Conservation (phyloP, 305 asterid genomes). For the Rubia tinctorum region DNA sequence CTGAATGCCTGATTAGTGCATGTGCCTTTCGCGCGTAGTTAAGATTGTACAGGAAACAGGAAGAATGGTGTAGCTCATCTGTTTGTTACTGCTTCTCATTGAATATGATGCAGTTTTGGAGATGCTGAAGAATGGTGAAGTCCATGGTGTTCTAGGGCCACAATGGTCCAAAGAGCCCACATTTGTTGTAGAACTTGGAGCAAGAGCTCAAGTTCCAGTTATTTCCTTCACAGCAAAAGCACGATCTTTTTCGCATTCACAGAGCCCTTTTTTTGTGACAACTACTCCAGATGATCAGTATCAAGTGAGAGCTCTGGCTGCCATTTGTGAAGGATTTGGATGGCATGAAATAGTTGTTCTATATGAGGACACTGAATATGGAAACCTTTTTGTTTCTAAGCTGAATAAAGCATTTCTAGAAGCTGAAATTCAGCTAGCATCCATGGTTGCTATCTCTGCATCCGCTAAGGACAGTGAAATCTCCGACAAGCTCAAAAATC, state of each 20-base stretch:
- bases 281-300: slow-evolving; percentile 35
- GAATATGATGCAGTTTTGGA: slow-evolving; percentile 29
- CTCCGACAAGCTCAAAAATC: slow-evolving; percentile 11
- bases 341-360: slow-evolving; percentile 41
- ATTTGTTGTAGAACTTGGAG: slow-evolving; percentile 29
- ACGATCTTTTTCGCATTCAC: slow-evolving; percentile 13
- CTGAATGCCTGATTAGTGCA: too few species aligned
- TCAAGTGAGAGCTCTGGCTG: slow-evolving; percentile 40
- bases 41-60: not conserved
- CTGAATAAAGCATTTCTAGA: slow-evolving; percentile 32
- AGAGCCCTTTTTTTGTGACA: slow-evolving; percentile 30
- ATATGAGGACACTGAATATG: slow-evolving; percentile 39
- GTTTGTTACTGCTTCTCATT: not conserved
- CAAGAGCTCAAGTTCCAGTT: slow-evolving; percentile 30
- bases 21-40: too few species aligned
- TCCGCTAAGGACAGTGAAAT: slow-evolving; percentile 25
- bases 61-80: not conserved
- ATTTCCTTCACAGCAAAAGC: slow-evolving; percentile 39
- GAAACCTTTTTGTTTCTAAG: slow-evolving; percentile 33
- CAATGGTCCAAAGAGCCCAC: slow-evolving; percentile 26
- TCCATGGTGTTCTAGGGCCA: slow-evolving; percentile 38
- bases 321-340: slow-evolving; percentile 28
- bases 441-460: slow-evolving; percentile 21
- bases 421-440: slow-evolving; percentile 23
- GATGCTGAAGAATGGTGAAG: slow-evolving; percentile 32